Evolutionary conservation across 352 stramenopile species (phyloP), one percentile per base, ranked within the genome.

Genomic region (Stramenopiles sp.): DNA sequence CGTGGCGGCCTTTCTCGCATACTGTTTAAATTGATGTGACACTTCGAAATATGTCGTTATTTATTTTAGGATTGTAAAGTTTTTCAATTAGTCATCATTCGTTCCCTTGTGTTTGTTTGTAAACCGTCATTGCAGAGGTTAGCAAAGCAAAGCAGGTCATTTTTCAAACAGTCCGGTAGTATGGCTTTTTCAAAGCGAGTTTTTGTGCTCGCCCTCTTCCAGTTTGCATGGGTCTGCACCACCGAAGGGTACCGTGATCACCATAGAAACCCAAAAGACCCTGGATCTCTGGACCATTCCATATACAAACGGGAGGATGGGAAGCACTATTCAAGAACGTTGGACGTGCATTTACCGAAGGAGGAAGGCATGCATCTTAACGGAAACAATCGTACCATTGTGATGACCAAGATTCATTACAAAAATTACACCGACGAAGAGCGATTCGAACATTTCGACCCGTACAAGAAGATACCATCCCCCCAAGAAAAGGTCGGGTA

Each of bases 361-460:
- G 53, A 6, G 6, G 53, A 71, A 71, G 53, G 53, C 2, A 71
- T 6, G 35, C 53, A 71, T 71, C 31, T 71, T 71, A 33, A 33
- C 6, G 12, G 35, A 71, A 33, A 71, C 53, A 71, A 71, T 71
- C 53, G 53, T 2, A 6, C 53, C 33, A 71, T 71, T 31, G 53
- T 71, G 6, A 71, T 71, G 53, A 71, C 53, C 4, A 71, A 71
- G 12, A 6, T 71, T 6, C 35, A 35, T 6, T 71, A 71, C 12
- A 31, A 71, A 4, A 71, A 71, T 6, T 71, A 71, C 12, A 71
- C 53, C 53, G 53, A 71, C 35, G 4, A 31, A 2, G 6, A 71
- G 35, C 53, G 53, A 2, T 71, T 71, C 35, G 53, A 71, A 35
- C 53, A 71, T 71, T 71, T 71, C 12, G 53, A 71, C 35, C 53